phyloP scores from a whole-genome alignment of 129 eudicot genomes.

The Flaveria ramosissima region DNA sequence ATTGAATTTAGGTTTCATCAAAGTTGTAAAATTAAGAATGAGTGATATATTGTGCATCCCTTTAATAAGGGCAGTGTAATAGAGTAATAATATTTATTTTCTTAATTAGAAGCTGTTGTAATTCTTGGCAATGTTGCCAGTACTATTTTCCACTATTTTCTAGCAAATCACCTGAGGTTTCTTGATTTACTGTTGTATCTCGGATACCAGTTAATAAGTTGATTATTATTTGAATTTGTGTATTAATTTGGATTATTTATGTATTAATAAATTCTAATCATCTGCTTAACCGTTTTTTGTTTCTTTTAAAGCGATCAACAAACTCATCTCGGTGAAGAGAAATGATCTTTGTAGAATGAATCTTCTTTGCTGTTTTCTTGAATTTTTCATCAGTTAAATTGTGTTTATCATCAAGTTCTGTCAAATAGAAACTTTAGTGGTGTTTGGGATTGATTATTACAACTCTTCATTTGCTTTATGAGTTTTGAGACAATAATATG shows the following conservation, averaged over 20 bases:
- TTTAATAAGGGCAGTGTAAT: slow-evolving; percentile 37
- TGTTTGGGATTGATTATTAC: background rate
- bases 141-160: slow-evolving; percentile 20
- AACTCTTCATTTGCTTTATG: background rate
- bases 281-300: background rate
- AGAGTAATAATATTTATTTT: slow-evolving; percentile 35
- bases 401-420: background rate
- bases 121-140: slow-evolving; percentile 25
- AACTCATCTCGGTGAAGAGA: background rate
- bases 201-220: background rate
- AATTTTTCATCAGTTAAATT: background rate
- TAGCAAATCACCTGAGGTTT: slow-evolving; percentile 33
- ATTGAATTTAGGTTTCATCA: slow-evolving; percentile 40
- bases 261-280: background rate
- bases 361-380: background rate
- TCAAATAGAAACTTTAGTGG: background rate
- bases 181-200: slow-evolving; percentile 14
- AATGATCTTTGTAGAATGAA: background rate
- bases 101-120: slow-evolving; percentile 20
- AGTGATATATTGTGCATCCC: slow-evolving; percentile 42
- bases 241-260: background rate
- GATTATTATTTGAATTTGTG: background rate
- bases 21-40: slow-evolving; percentile 29
- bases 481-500: background rate
- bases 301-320: background rate